phyloP scores from a whole-genome alignment of 176 grass and related monocot species.

The maize (Zea mays) region DNA sequence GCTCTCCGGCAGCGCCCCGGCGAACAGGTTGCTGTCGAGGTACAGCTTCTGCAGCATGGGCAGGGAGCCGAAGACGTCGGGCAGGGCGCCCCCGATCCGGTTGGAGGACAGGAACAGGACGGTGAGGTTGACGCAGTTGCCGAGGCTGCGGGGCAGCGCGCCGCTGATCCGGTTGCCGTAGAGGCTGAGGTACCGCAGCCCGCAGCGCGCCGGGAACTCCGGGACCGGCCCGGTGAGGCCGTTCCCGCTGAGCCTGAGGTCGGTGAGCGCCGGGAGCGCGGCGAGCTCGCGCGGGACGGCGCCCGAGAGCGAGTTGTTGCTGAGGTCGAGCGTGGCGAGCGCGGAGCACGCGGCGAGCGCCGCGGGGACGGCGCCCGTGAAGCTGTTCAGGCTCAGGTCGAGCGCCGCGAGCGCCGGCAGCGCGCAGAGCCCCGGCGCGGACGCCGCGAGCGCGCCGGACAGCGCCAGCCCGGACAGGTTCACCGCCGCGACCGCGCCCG shows the following conservation, averaged over 20 bases:
- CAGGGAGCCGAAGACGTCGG: conserved; percentile 49
- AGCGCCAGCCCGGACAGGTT: conserved; percentile 47
- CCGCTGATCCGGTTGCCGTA: conserved; percentile 39
- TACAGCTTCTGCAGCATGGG: conserved; percentile 28
- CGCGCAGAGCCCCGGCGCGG: conserved; percentile 34
- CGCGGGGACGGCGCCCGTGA: conserved; percentile 48
- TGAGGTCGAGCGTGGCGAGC: conserved; percentile 38
- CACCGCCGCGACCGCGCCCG: conserved; percentile 34
- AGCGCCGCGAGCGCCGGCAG: conserved; percentile 40
- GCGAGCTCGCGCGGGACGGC: conserved; percentile 36
- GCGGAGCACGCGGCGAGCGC: conserved; percentile 45
- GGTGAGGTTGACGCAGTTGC: conserved; percentile 60
- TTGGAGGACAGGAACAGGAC: conserved; percentile 41
- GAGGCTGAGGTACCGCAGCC: conserved; percentile 32
- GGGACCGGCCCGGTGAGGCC: conserved; percentile 43
- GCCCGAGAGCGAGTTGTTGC: conserved; percentile 47
- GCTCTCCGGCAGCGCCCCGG: conserved; percentile 48
- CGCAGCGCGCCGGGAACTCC: conserved; percentile 39
- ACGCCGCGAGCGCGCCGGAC: conserved; percentile 26
- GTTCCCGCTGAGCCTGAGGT: conserved; percentile 51
- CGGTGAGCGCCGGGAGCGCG: conserved; percentile 33
- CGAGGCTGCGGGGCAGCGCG: conserved; percentile 45
- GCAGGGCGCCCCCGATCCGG: conserved; percentile 32
- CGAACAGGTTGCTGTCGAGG: conserved; percentile 47
- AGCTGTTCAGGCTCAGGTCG: conserved; percentile 51